A percentile compares a stretch with the other conserved stretches of the same genome.
Conservation (phyloP, 1,284 basidiomycete species). For the Ceratobasidium sp. region DNA sequence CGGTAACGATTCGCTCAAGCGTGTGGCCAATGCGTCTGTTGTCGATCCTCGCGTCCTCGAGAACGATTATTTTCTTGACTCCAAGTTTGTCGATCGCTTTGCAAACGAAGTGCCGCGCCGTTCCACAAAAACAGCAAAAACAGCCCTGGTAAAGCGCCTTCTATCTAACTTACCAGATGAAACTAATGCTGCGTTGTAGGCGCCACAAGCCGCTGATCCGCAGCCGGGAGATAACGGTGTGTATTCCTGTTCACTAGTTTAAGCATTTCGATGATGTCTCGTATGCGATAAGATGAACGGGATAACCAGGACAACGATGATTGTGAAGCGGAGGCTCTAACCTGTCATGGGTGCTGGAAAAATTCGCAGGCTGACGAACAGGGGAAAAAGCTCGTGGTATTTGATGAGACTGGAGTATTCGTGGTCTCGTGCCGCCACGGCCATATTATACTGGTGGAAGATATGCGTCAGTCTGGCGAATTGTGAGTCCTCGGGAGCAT, state of each 20-base stretch:
- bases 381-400: slow-evolving; percentile 52
- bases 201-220: too few relatives aligned
- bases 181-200: too few relatives aligned
- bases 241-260: too few relatives aligned
- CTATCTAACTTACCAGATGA: not conserved
- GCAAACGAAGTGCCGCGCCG: slow-evolving; percentile 44
- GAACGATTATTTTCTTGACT: slow-evolving; percentile 48
- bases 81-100: slow-evolving; percentile 49
- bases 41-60: slow-evolving; percentile 45
- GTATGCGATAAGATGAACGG: slow-evolving; percentile 6
- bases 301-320: slow-evolving; percentile 33
- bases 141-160: not conserved
- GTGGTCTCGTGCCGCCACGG: slow-evolving; percentile 54
- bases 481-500: slow-evolving; percentile 52
- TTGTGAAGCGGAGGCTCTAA: too few relatives aligned
- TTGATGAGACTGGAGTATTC: slow-evolving; percentile 55
- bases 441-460: slow-evolving; percentile 51
- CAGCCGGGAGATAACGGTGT: too few relatives aligned
- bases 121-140: not conserved
- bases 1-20: slow-evolving; percentile 48
- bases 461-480: slow-evolving; percentile 56
- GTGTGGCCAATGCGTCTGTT: slow-evolving; percentile 25
- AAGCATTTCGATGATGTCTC: not conserved
- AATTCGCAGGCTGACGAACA: slow-evolving; percentile 52
- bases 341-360: slow-evolving; percentile 54